phyloP scores from a whole-genome alignment of 306 rosid genomes.

The Vigna reflexopilosa region DNA sequence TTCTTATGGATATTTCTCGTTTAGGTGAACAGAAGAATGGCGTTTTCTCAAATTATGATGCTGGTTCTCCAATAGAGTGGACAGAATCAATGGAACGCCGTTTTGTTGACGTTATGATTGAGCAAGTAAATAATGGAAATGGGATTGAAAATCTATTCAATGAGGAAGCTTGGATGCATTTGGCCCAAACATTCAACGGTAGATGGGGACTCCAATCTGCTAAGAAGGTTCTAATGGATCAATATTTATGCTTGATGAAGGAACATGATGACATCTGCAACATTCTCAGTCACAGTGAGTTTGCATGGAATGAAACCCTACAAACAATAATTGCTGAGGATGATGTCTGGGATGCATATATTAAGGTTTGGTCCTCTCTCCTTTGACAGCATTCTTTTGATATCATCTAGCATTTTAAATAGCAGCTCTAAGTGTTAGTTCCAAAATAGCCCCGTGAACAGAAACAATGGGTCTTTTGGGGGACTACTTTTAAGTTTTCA shows the following conservation, averaged over 20 bases:
- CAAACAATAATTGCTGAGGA: conserved; percentile 61
- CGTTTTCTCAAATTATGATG: conserved; percentile 22
- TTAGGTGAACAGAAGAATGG: conserved; percentile 52
- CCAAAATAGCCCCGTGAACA: no score
- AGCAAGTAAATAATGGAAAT: conserved; percentile 60
- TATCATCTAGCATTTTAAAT: not conserved
- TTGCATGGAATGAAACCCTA: conserved; percentile 70
- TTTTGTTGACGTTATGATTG: conserved; percentile 67
- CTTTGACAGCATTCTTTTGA: conserved; percentile 12
- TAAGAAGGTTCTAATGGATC: conserved; percentile 57
- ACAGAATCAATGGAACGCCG: conserved; percentile 56
- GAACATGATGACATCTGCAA: conserved; percentile 53
- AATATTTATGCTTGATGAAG: conserved; percentile 65
- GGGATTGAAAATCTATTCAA: conserved; percentile 51
- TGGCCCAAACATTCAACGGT: conserved; percentile 54
- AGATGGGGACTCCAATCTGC: conserved; percentile 57
- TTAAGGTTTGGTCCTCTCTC: conserved; percentile 58
- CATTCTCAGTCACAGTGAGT: conserved; percentile 61
- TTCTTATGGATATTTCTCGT: conserved; percentile 41
- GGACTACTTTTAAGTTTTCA: no score
- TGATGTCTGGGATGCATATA: conserved; percentile 68
- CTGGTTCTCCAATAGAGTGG: conserved; percentile 58
- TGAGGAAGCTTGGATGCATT: conserved; percentile 68
- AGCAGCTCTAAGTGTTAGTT: no score
- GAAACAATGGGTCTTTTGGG: no score